Percentiles rank a stretch among this genome's conserved stretches.
Conservation (phyloP, 257 asterid species). For the Salvia miltiorrhiza region DNA sequence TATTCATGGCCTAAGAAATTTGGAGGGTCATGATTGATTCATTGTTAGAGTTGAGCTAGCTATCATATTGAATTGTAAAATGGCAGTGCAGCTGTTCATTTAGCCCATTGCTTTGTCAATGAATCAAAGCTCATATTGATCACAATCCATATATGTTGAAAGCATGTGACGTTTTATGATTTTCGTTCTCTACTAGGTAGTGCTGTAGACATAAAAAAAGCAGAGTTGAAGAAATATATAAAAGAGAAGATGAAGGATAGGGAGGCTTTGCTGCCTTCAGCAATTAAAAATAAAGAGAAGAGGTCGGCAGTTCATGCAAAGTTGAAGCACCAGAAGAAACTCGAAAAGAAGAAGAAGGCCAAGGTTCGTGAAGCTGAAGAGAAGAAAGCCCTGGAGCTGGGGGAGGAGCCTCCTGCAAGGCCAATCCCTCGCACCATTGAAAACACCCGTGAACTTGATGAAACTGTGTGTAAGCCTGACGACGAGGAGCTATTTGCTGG, state of each 20-base stretch:
- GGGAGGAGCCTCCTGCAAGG: slow-evolving; percentile 83
- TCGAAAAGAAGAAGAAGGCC: slow-evolving; percentile 65
- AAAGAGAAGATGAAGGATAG: slow-evolving; percentile 23
- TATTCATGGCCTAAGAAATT: too few species aligned
- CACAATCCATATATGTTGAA: too few species aligned
- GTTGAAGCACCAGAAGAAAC: slow-evolving; percentile 69
- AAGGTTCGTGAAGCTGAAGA: slow-evolving; percentile 77
- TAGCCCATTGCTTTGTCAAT: neutral
- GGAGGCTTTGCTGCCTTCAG: slow-evolving; percentile 63
- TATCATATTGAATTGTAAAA: neutral
- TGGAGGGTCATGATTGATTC: neutral
- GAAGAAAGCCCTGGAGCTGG: slow-evolving; percentile 81
- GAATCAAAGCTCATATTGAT: neutral
- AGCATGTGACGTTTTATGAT: neutral
- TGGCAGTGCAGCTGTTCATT: neutral
- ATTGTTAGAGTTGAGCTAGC: neutral
- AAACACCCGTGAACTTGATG: slow-evolving; percentile 85
- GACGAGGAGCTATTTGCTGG: slow-evolving; percentile 90
- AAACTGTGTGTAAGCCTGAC: slow-evolving; percentile 84
- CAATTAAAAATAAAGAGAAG: slow-evolving; percentile 77
- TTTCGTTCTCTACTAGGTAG: neutral
- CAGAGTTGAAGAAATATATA: neutral
- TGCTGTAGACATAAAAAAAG: slow-evolving; percentile 4
- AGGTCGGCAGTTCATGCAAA: slow-evolving; percentile 77
- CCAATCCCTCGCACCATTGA: slow-evolving; percentile 79